Evolutionary conservation across 2,329 filamentous ascomycete species (phyloP).

Genomic region (Colletotrichum sp.): DNA sequence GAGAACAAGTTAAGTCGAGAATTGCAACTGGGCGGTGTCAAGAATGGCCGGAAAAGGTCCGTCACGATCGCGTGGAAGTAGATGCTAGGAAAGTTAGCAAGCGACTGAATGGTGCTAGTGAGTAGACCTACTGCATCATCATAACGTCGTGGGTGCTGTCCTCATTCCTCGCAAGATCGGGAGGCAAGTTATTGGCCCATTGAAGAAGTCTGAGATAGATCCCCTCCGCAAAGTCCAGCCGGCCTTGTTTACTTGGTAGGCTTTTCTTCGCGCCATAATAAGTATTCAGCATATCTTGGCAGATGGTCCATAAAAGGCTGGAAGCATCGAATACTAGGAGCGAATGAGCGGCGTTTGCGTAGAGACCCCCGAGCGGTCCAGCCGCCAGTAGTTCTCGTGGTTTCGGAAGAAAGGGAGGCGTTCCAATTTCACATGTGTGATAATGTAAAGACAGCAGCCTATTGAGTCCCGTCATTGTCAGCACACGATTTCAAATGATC

Average conservation of each 20-base stretch:
- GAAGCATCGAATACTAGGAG: not conserved
- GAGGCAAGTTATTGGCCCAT: not conserved
- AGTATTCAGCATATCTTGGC: not conserved
- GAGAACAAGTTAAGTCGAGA: not conserved
- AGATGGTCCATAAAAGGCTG: not conserved
- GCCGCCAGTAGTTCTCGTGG: not conserved
- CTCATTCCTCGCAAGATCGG: not conserved
- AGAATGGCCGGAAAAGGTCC: conserved; percentile 2
- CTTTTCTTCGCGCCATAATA: not conserved
- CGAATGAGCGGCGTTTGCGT: not conserved
- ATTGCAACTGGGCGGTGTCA: not conserved
- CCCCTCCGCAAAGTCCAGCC: not conserved
- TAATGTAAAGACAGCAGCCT: not conserved
- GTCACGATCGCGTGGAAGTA: conserved; percentile 1
- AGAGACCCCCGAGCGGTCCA: not conserved
- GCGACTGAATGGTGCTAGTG: too few species aligned
- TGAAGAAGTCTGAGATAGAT: not conserved
- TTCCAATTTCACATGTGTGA: not conserved
- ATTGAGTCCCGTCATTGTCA: not conserved
- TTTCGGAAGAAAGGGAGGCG: not conserved
- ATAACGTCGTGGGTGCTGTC: not conserved
- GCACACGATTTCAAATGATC: not conserved
- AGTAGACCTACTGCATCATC: not conserved
- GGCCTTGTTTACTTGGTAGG: rapidly evolving
- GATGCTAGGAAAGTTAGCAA: not conserved